phyloP scores from a whole-genome alignment of 495 filamentous ascomycete genomes.

The Podospora pseudopauciseta region DNA sequence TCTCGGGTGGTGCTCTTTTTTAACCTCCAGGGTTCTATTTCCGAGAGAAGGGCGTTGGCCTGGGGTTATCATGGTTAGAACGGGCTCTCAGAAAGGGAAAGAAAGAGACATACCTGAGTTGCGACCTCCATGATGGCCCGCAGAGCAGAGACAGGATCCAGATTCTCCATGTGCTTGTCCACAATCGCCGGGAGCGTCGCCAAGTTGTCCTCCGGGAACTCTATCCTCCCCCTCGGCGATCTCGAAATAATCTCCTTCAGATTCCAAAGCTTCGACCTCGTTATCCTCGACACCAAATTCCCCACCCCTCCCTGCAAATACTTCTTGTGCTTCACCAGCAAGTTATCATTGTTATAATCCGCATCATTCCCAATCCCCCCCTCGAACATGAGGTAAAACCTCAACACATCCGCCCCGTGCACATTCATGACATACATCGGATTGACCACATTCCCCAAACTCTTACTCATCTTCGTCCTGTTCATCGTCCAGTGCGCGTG shows the following conservation, averaged over 20 bases:
- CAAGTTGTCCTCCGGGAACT: background rate
- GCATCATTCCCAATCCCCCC: conserved; percentile 72
- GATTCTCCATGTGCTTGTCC: conserved; percentile 54
- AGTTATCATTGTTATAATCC: conserved; percentile 75
- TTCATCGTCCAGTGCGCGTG: conserved; percentile 96
- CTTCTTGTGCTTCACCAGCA: conserved; percentile 76
- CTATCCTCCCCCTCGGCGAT: background rate
- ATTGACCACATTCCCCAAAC: conserved; percentile 89
- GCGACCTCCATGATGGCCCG: conserved; percentile 62
- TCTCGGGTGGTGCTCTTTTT: conserved; percentile 17
- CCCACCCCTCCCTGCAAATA: conserved; percentile 69
- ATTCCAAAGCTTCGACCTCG: conserved; percentile 63
- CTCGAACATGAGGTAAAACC: conserved; percentile 78
- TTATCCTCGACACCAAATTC: conserved; percentile 70
- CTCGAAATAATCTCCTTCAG: conserved; percentile 50
- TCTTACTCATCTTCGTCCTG: conserved; percentile 90
- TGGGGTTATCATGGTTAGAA: conserved; percentile 26
- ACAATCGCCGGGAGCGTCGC: background rate
- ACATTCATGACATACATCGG: conserved; percentile 88
- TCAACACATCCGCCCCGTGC: conserved; percentile 82
- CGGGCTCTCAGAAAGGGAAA: background rate
- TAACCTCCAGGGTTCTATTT: conserved; percentile 36
- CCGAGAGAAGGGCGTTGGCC: conserved; percentile 66
- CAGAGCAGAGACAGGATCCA: conserved; percentile 63
- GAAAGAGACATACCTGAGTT: conserved; percentile 41